Conservation (phyloP, 1,139 yeast genomes). For the Kurtzmaniella quercitrusa region DNA sequence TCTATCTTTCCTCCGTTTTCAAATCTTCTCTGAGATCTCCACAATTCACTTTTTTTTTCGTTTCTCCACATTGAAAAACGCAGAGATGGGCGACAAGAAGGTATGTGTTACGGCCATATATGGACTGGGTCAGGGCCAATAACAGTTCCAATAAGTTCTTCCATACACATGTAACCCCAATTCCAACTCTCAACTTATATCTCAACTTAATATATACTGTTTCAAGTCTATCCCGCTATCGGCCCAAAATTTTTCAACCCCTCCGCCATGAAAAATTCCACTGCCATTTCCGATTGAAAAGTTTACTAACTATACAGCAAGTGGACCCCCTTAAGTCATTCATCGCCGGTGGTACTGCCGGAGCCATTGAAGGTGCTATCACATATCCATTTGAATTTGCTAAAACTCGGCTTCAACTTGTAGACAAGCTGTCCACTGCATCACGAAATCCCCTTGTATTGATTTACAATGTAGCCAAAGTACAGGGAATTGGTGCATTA, state of each 20-base stretch:
- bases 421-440: conserved; percentile 61
- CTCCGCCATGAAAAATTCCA: background rate
- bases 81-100: conserved; percentile 3
- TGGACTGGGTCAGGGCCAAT: too few species aligned
- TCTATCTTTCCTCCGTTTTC: too few species aligned
- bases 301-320: conserved; percentile 9
- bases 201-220: too few species aligned
- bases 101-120: background rate
- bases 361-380: conserved; percentile 85
- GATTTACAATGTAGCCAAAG: conserved; percentile 66
- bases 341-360: conserved; percentile 92
- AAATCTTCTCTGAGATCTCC: too few species aligned
- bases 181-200: too few species aligned
- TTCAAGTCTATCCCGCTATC: background rate
- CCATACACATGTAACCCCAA: too few species aligned
- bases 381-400: conserved; percentile 98
- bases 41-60: background rate
- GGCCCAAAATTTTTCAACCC: background rate
- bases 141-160: too few species aligned
- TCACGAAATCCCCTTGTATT: conserved; percentile 82
- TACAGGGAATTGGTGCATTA: conserved; percentile 75
- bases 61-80: background rate
- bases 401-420: conserved; percentile 84
- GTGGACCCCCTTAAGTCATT: conserved; percentile 70
- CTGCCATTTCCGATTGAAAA: background rate